Evolutionary conservation across 2,329 filamentous ascomycete genomes (phyloP).

Genomic region (Furcasterigmium sp.): DNA sequence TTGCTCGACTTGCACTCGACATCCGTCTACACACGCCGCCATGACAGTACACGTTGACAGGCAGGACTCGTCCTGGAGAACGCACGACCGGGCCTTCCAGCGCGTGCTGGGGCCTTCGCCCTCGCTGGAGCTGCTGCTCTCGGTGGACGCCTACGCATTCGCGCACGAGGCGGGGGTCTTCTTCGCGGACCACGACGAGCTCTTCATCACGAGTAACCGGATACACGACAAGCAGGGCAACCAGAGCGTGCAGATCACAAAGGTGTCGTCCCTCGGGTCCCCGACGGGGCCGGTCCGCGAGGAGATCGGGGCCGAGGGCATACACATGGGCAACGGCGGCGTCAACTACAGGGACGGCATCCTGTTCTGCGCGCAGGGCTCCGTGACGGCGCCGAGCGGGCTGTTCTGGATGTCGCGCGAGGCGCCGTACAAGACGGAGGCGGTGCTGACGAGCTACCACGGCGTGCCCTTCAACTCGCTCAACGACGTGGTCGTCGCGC

Average conservation of each 20-base stretch:
- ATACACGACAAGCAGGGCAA: constrained; percentile 13
- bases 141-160: constrained; percentile 35
- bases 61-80: not conserved
- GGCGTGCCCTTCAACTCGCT: constrained; percentile 36
- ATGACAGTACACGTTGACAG: not conserved
- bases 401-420: constrained; percentile 24
- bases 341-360: constrained; percentile 35
- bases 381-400: constrained; percentile 17
- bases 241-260: constrained; percentile 22
- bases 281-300: constrained; percentile 17
- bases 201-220: constrained; percentile 29
- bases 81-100: constrained; percentile 1
- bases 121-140: constrained; percentile 27
- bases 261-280: constrained; percentile 14
- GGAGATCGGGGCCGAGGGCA: constrained; percentile 22
- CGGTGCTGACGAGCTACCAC: constrained; percentile 7
- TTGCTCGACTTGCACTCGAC: no score
- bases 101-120: constrained; percentile 27
- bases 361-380: constrained; percentile 36
- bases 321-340: constrained; percentile 43
- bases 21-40: no score
- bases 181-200: constrained; percentile 18
- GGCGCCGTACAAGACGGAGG: constrained; percentile 21
- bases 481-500: constrained; percentile 39
- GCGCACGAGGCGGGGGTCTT: constrained; percentile 42